Base-by-base conservation (phyloP, 2,329 filamentous ascomycete genomes). In the Rhynchosporium graminicola region DNA sequence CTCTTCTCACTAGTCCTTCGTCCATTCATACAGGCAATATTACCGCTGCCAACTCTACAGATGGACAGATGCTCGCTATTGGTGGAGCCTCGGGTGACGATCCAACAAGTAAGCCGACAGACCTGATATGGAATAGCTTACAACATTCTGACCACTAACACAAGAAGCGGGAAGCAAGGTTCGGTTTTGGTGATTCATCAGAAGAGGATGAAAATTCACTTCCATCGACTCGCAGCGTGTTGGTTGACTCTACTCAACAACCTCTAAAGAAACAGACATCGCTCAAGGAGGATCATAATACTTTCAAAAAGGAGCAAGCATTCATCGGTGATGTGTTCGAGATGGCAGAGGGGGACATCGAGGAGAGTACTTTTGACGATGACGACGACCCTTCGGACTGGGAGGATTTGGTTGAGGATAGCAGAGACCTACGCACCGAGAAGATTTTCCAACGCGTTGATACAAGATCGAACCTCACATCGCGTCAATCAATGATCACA, bases 381-480 rank as follows among this genome's bases (percentile, higher is more conserved):
- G n/a, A n/a, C n/a, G n/a, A n/a, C n/a, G n/a, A n/a, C n/a, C n/a
- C n/a, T n/a, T n/a, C n/a, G n/a, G n/a, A n/a, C n/a, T n/a, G n/a
- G n/a, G n/a, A n/a, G n/a, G n/a, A n/a, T n/a, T n/a, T n/a, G n/a
- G n/a, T n/a, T n/a, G n/a, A n/a, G n/a, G n/a, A n/a, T n/a, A n/a
- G n/a, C n/a, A n/a, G n/a, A n/a, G n/a, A n/a, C n/a, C n/a, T n/a
- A n/a, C n/a, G n/a, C n/a, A n/a, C n/a, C n/a, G n/a, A 95, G 64
- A 87, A 86, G 72, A 83, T 86, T 70, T 99, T 99, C 82, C 87
- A 93, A 75, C 89, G 95, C 8, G 92, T 98, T 55, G 91, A 97
- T 75, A 97, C 93, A 43, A 87, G 87, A 75, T 86, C 87, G 8
- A 91, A 97, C 72, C 81, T 98, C 28, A 88, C 89, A 2, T 96